Conservation (phyloP, 2,329 filamentous ascomycete genomes). For the Pyrenophora graminea region DNA sequence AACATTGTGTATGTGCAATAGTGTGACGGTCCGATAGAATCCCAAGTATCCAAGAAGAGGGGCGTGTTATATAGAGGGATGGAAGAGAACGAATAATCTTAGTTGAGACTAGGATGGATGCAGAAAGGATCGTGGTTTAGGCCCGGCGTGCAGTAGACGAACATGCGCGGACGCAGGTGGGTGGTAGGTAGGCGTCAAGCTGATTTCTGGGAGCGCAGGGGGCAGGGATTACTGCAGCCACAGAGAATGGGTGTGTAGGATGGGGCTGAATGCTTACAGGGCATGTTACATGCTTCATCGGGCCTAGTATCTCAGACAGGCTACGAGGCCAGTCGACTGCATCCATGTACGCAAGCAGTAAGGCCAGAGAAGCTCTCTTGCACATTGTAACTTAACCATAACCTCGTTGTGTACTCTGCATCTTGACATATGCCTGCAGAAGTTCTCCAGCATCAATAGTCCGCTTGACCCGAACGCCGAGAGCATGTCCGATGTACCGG, state of each 20-base stretch:
- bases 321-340: conserved; percentile 31
- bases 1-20: conserved; percentile 32
- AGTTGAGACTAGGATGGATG: conserved; percentile 19
- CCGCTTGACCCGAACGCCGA: background rate
- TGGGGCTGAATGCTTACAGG: conserved; percentile 45
- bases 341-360: conserved; percentile 16
- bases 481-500: conserved; percentile 4
- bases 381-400: background rate
- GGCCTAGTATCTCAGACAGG: conserved; percentile 27
- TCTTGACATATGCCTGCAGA: background rate
- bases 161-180: conserved; percentile 29
- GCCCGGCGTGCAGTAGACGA: conserved; percentile 24
- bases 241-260: conserved; percentile 31
- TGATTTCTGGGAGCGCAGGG: conserved; percentile 35
- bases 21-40: conserved; percentile 18
- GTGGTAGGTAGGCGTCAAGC: conserved; percentile 36
- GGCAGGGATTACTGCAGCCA: conserved; percentile 37
- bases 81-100: conserved; percentile 21
- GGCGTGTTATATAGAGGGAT: conserved; percentile 39
- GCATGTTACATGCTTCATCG: conserved; percentile 25
- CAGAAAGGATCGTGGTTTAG: conserved; percentile 30
- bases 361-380: conserved; percentile 22
- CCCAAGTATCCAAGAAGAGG: conserved; percentile 22
- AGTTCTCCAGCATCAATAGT: background rate
- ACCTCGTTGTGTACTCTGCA: background rate